Conservation (phyloP, 306 rosid species). For the Cucurbita moschata region DNA sequence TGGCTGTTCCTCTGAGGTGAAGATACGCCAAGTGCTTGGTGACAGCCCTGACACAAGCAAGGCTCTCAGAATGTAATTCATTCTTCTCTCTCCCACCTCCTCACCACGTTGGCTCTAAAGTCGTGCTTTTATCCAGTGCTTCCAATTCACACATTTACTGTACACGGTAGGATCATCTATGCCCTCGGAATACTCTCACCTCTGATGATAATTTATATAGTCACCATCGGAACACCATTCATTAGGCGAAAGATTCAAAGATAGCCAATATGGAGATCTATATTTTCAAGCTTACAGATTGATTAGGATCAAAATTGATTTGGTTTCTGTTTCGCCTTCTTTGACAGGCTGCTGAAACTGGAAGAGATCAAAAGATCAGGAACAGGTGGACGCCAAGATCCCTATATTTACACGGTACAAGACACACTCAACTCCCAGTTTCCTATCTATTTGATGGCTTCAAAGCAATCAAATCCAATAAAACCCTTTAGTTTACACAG, state of each 20-base stretch:
- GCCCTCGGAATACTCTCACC: neutral
- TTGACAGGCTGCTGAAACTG: slow-evolving; percentile 36
- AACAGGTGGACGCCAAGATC: slow-evolving; percentile 57
- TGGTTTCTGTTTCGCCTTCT: neutral
- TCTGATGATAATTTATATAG: neutral
- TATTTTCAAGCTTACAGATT: neutral
- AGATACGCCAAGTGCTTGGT: slow-evolving; percentile 65
- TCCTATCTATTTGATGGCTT: neutral
- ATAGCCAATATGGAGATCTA: neutral
- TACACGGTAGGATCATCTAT: neutral
- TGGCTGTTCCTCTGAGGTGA: slow-evolving; percentile 53
- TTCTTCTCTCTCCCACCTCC: slow-evolving; percentile 2
- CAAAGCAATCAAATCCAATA: neutral
- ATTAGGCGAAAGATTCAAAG: neutral
- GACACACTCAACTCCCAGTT: neutral
- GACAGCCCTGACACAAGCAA: slow-evolving; percentile 98
- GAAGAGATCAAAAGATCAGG: slow-evolving; percentile 51
- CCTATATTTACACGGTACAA: slow-evolving; percentile 41
- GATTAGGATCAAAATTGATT: neutral
- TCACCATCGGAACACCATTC: too few species aligned
- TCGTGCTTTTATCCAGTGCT: neutral
- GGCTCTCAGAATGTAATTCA: slow-evolving; percentile 74
- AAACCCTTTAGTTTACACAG: neutral
- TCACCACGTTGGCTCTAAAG: neutral
- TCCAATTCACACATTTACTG: neutral